These are phyloP conservation scores for Sporothrix globosa DNA, from an alignment of 2,329 filamentous ascomycete species.

Conservation along the genomic window DNA sequence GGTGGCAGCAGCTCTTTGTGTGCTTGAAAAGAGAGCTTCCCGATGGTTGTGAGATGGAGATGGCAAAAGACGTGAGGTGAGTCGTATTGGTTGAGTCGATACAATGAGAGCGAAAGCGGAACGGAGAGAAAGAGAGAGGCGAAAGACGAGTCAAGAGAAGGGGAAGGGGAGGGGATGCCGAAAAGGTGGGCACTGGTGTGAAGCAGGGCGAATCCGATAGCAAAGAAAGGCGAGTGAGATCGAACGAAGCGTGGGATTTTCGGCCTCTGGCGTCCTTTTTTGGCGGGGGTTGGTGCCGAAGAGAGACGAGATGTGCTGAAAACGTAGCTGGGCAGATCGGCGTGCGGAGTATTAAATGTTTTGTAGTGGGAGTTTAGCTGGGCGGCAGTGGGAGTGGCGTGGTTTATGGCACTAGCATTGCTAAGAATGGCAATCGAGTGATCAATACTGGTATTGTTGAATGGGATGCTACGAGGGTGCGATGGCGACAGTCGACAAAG, in stretches of 20 bases:
- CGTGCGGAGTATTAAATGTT: slow-evolving; percentile 1
- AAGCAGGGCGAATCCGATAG: slow-evolving; percentile 18
- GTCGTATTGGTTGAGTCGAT: slow-evolving; percentile 8
- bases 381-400: slow-evolving; percentile 10
- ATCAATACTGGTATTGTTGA: slow-evolving; percentile 14
- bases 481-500: background rate
- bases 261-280: background rate
- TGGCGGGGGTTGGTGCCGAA: slow-evolving; percentile 9
- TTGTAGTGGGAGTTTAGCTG: background rate
- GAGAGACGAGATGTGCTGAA: background rate
- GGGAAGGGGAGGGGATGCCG: background rate
- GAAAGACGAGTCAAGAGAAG: background rate
- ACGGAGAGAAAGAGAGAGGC: background rate
- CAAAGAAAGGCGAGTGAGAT: slow-evolving; percentile 5
- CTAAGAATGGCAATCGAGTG: slow-evolving; percentile 16
- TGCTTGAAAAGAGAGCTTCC: slow-evolving; percentile 2
- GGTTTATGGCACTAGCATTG: slow-evolving; percentile 16
- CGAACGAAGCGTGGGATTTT: background rate
- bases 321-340: background rate
- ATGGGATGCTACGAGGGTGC: background rate
- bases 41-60: background rate
- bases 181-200: slow-evolving; percentile 13
- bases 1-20: slow-evolving; percentile 12
- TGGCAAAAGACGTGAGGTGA: too few relatives aligned
- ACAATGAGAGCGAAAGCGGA: slow-evolving; percentile 20